Percentiles rank a stretch among this genome's conserved stretches.
Conservation (phyloP, 257 asterid species). For the Przewalskia tangutica region DNA sequence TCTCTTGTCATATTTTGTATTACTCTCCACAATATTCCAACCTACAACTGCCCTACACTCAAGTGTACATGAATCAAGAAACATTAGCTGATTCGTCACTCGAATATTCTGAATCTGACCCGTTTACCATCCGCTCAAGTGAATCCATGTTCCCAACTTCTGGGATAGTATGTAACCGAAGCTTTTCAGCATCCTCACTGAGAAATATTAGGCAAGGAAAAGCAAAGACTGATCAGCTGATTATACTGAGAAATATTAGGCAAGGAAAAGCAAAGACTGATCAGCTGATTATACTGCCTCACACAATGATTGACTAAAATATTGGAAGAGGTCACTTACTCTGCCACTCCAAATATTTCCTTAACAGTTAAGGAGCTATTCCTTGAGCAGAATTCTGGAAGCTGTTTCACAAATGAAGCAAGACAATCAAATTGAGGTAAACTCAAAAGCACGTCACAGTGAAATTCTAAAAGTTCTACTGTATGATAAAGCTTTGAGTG, state of each 20-base stretch:
- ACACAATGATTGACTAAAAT: background rate
- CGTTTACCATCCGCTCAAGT: constrained; percentile 71
- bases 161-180: constrained; percentile 65
- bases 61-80: constrained; percentile 18
- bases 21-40: background rate
- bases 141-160: constrained; percentile 73
- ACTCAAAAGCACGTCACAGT: background rate
- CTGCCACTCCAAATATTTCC: constrained; percentile 86
- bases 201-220: background rate
- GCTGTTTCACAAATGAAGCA: constrained; percentile 27
- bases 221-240: background rate
- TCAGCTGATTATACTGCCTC: background rate
- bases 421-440: background rate
- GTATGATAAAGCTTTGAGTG: background rate
- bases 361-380: constrained; percentile 74
- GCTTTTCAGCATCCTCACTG: constrained; percentile 96
- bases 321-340: constrained; percentile 45
- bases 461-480: background rate
- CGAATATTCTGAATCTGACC: constrained; percentile 38
- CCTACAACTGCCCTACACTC: background rate
- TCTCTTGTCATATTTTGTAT: background rate
- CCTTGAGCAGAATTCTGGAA: constrained; percentile 81
- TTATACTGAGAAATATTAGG: constrained; percentile 4
- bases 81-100: constrained; percentile 22
- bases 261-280: background rate